Evolutionary conservation across 2,329 filamentous ascomycete genomes (phyloP), one percentile per base, ranked within the genome.

Genomic region (Cladophialophora chaetospira): DNA sequence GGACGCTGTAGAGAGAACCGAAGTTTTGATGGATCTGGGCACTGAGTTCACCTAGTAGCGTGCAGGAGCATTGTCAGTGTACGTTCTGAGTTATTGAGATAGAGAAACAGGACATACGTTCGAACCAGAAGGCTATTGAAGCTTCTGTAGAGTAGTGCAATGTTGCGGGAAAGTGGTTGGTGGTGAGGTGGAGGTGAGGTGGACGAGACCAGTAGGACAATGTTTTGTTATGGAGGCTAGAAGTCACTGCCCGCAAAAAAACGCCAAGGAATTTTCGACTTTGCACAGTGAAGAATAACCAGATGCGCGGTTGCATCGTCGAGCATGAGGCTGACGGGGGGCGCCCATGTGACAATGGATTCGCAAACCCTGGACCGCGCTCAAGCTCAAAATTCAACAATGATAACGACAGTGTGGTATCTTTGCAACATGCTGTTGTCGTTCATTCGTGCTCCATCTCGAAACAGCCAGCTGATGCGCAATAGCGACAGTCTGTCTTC

Each of bases 161-260:
- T 15, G 46, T 15, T 38, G 46, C 15, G 31, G 31, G 35, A 10
- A n/a, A 13, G 35, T 43, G n/a, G 36, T 42, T 21, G 48, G 28
- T 19, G 48, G 35, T 51, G 48, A 51, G 23, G 25, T 42, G 21
- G 8, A 19, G 35, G n/a, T 13, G 35, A 51, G 36, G 17, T n/a
- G 23, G 25, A 51, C n/a, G 13, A 17, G 23, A 23, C 17, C n/a
- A 31, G 29, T 4, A 6, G 11, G 3, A 19, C 23, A 42, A 10
- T 33, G 8, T 17, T n/a, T n/a, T 42, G 6, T 43, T n/a, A 36
- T 42, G 21, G 17, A 28, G 13, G 43, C 3, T 23, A n/a, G 48
- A 35, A 29, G n/a, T 21, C 17, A 23, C 35, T 31, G 35, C 17
- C 48, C 15, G 35, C 25, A 5, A 43, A 33, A 10, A 26, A 38